Conservation (phyloP, 805 yeast genomes). For the Candida dajiaensis region DNA sequence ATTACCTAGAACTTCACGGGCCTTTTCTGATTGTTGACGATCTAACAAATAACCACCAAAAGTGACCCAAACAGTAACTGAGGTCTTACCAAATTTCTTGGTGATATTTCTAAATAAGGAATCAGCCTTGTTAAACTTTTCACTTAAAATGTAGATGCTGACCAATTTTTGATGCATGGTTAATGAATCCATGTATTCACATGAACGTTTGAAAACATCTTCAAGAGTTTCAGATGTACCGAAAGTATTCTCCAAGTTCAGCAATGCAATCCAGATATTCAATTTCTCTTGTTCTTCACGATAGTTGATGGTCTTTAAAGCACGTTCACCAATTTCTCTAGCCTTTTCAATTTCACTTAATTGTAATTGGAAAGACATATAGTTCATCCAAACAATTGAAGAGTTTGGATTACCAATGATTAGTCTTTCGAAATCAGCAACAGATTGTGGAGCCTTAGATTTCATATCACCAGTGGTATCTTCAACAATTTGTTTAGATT, state of each 20-base stretch:
- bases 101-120: conserved; percentile 57
- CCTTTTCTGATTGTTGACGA: conserved; percentile 45
- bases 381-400: conserved; percentile 94
- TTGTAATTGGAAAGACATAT: conserved; percentile 96
- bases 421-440: conserved; percentile 85
- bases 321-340: conserved; percentile 88
- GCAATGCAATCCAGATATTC: conserved; percentile 92
- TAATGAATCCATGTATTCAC: conserved; percentile 87
- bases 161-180: conserved; percentile 76
- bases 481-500: conserved; percentile 39
- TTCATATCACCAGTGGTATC: conserved; percentile 84
- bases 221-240: conserved; percentile 82
- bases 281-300: conserved; percentile 90
- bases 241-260: conserved; percentile 90
- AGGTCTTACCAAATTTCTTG: conserved; percentile 73
- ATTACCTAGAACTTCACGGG: conserved; percentile 67
- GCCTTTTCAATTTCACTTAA: conserved; percentile 92
- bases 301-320: conserved; percentile 81
- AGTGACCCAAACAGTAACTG: conserved; percentile 71
- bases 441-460: conserved; percentile 87
- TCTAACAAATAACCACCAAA: conserved; percentile 73
- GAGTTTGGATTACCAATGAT: conserved; percentile 90
- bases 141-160: conserved; percentile 68
- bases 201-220: conserved; percentile 73
- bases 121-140: conserved; percentile 66